Base-by-base conservation (phyloP, 1,139 yeast genomes). In the Tardiomyces blankii region DNA sequence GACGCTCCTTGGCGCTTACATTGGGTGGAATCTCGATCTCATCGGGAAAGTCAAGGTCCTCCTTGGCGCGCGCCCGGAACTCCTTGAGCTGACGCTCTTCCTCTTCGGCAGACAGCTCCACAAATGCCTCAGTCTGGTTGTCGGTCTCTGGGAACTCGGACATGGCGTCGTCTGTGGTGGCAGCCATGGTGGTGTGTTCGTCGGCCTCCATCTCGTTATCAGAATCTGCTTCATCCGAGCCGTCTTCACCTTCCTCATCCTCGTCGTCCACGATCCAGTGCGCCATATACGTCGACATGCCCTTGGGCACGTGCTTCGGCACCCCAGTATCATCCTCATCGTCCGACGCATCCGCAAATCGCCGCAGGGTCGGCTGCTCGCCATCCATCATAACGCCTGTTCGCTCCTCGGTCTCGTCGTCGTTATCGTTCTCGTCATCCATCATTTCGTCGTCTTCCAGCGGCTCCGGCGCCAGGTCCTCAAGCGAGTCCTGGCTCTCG, bases 41-140 rank as follows among this genome's bases (percentile, higher is more conserved):
- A 66, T 93, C 99, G 0, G 98, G 97, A 70, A 88, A 91, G 56
- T 91, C 96, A 41, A 80, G 73, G 61, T 91, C 96, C 44, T 88
- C 96, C 50, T 75, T 75, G 52, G 82, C 95, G 48, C 77, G 66
- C 40, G 73, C 72, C 59, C 95, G 77, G 66, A 72, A 87, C 56
- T 74, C 78, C 47, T 74, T 69, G 52, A 88, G 70, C 63, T 88
- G 96, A 55, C 79, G 74, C 52, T 77, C 79, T 64, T 88, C 96
- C 57, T 88, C 96, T 54, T 85, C 95, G 18, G 82, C 80, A 1
- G 84, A 69, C 46, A 87, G 69, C 43, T 87, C 96, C 46, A 80
- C 77, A 61, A 80, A 82, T 73, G 74, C 73, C 50, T 81, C 91
- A 33, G 75, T 65, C 43, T 68, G 68, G n/a, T 62, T 64, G 41